These are phyloP conservation scores for Porphyra umbilicalis DNA, from an alignment of 31 red algal species.

Conservation along the genomic window DNA sequence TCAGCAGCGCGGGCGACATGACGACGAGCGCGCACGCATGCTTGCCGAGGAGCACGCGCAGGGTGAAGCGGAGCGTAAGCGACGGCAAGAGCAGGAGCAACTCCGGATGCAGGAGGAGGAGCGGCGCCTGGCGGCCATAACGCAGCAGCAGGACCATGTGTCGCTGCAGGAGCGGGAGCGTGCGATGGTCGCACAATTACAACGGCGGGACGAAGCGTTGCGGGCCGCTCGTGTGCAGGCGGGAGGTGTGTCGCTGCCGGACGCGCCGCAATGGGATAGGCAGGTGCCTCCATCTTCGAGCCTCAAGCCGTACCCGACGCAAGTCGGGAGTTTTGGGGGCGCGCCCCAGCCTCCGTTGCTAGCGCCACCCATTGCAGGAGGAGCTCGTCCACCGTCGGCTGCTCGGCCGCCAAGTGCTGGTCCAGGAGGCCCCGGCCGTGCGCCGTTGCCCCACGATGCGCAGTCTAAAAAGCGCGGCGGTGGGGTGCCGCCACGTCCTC, in stretches of 20 bases:
- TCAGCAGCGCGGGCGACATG: not conserved
- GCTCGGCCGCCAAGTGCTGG: not conserved
- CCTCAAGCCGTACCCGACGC: not conserved
- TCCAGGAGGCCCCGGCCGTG: not conserved
- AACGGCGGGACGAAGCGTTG: not conserved
- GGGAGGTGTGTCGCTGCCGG: not conserved
- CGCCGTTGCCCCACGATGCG: not conserved
- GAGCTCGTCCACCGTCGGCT: not conserved
- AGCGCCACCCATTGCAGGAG: no score
- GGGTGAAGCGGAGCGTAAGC: not conserved
- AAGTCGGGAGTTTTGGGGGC: not conserved
- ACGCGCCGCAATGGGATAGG: no score
- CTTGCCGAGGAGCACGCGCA: not conserved
- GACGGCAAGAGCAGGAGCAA: not conserved
- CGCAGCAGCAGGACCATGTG: not conserved
- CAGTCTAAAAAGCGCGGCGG: not conserved
- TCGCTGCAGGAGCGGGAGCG: not conserved
- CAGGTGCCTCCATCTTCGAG: not conserved
- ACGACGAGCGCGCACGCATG: not conserved
- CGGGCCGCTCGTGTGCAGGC: not conserved
- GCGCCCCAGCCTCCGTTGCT: not conserved
- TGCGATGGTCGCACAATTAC: not conserved
- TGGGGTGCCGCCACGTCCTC: not conserved
- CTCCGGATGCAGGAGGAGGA: not conserved
- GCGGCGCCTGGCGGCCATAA: not conserved